Evolutionary conservation across 1,284 basidiomycete genomes (phyloP), one percentile per base, ranked within the genome.

Genomic region (Malassezia sp.): DNA sequence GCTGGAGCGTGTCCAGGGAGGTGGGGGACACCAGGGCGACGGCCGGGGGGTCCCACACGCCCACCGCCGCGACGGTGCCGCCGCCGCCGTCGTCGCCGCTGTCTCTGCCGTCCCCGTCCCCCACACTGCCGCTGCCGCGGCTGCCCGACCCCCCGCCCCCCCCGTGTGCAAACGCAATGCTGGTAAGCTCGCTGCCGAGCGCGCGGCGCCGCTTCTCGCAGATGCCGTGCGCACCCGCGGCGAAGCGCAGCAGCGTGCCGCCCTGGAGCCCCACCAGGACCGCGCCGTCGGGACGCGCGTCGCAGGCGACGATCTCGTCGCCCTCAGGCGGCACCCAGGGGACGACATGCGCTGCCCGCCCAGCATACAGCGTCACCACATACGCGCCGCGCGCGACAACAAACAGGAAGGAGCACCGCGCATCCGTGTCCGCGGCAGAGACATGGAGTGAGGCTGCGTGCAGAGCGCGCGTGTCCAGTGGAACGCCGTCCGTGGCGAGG

Each of bases 401-500:
- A 26, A 41, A 40, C n/a, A n/a, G n/a, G n/a, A n/a, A n/a, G n/a
- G n/a, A n/a, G n/a, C n/a, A n/a, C n/a, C n/a, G n/a, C n/a, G n/a
- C n/a, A 10, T 21, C 17, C 26, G 27, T n/a, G 12, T 11, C 26
- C 20, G 26, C 27, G 23, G 18, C 27, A 18, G n/a, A 12, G 8
- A 28, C 27, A 14, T 14, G n/a, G n/a, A n/a, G n/a, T n/a, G n/a
- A 14, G 17, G 14, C 5, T 5, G 33, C 30, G 8, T 24, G 21
- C 7, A 41, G 15, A 7, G 39, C 29, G 12, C 39, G 39, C 23
- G 7, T n/a, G 10, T n/a, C 30, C n/a, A 41, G 21, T 22, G 47
- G 26, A 14, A 39, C 11, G 18, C 48, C 51, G 10, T 38, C 33
- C 10, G 38, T 26, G 28, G 36, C 27, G 21, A 54, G 33, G 3